Evolutionary conservation across 768 basidiomycete species (phyloP), one percentile per base, ranked within the genome.

Genomic region (Exidia glandulosa): DNA sequence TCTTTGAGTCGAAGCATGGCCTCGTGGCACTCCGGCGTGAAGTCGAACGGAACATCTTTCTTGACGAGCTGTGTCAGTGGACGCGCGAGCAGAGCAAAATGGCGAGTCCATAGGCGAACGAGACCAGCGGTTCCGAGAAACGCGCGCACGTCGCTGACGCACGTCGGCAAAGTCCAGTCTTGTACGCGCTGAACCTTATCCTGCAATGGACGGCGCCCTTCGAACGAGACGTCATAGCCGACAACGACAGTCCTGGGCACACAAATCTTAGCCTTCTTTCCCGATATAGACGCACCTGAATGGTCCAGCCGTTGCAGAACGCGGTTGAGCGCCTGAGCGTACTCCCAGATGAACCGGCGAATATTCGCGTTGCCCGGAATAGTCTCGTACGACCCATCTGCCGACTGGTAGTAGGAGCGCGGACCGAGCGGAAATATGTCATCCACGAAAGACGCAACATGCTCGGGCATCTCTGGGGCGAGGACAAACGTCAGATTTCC

Each of bases 401-500:
- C 7, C 0, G 25, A 6, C 13, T 69, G 57, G 57, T 79, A 77
- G 3, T 63, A 55, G 0, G 73, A 69, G 1, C 27, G 19, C 0
- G 71, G 75, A 1, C 75, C 73, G 59, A 70, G 71, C 3, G 77
- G 57, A 0, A 69, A 67, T 0, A 74, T 61, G 60, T 80, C 72
- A 60, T 81, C 73, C 10, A 80, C 69, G 57, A 71, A 81, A 0
- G 69, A 71, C 0, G 64, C 61, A 0, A 73, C 73, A 4, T 66
- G 27, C 1, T 75, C 25, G 16, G 75, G 76, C 2, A 80, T 78
- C 59, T 79, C 72, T 0, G 68, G 60, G 48, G 73, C 66, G 0
- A 80, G 60, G 6, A 78, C 73, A 34, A 71, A 70, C 0, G 67
- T 67, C 3, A 76, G 67, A 57, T 78, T 70, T 12, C 70, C 73